Evolutionary conservation across 306 rosid species (phyloP), one percentile per base, ranked within the genome.

Genomic region (Rosa persica): DNA sequence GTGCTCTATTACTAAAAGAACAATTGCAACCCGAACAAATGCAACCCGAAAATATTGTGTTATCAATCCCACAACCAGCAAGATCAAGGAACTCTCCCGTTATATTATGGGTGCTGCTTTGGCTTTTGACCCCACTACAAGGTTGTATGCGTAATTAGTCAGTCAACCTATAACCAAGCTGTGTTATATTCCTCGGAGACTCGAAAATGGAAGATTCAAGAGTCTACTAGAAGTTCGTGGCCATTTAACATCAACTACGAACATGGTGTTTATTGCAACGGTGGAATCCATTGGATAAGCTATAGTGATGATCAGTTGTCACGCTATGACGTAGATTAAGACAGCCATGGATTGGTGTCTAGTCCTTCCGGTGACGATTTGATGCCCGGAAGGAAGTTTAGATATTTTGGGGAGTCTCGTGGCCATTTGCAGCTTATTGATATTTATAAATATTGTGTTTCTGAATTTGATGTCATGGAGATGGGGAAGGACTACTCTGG

Each of bases 241-340:
- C 54, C 15, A 20, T 38, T 13, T 20, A 12, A 34, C 20, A 4
- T 40, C 6, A 23, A 30, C 20, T 83, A 79, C 30, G 13, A 39
- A 5, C 17, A 72, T 1, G 78, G 83, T 20, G 86, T 83, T 23
- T 71, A 58, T 36, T 79, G 78, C 66, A 70, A 83, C 0, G 83
- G 81, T 2, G 34, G 76, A 3, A 34, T 78, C 22, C 55, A 70
- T 27, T 78, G 81, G 81, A 22, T 78, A 12, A 23, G 42, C 12
- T 0, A 12, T 4, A 10, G 5, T 1, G 12, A 13, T 12, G 55
- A 38, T 58, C 27, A 58, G 8, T 17, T 62, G 52, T 23, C 60
- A 22, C 69, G 34, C 38, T 83, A 78, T 44, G 19, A 75, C 12
- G 30, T 76, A 34, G 76, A 75, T 10, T 51, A 66, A 44, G 72